These are phyloP conservation scores for Phyllostachys edulis DNA, from an alignment of 176 grass and related monocot species.

Conservation along the genomic window DNA sequence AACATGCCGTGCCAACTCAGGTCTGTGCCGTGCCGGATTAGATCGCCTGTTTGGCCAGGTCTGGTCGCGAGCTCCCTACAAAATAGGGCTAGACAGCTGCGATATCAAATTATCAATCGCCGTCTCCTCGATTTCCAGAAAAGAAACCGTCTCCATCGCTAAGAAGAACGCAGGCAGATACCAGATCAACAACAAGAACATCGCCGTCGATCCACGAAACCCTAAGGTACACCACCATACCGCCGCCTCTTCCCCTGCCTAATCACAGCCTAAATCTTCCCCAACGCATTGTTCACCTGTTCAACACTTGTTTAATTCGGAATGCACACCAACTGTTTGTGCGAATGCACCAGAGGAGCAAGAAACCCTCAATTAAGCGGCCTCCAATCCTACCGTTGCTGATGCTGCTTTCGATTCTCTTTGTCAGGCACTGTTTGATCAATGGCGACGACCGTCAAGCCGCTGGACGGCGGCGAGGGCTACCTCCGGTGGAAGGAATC, in stretches of 20 bases:
- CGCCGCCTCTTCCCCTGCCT: neutral
- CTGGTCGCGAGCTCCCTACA: no score
- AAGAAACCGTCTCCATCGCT: neutral
- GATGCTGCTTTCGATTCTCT: neutral
- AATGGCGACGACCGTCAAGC: neutral
- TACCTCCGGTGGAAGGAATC: slow-evolving; percentile 50
- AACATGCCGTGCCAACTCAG: no score
- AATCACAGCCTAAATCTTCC: neutral
- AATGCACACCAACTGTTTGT: neutral
- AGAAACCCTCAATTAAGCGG: neutral
- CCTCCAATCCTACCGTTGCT: neutral
- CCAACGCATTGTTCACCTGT: no score
- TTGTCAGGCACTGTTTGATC: neutral
- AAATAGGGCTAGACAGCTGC: no score
- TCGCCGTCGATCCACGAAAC: neutral
- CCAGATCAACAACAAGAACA: neutral
- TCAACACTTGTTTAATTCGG: no score
- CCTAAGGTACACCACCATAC: neutral
- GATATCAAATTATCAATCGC: no score
- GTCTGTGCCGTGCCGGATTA: no score
- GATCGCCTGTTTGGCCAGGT: no score
- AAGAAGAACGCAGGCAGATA: neutral
- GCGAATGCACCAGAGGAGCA: neutral
- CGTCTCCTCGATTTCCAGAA: no score
- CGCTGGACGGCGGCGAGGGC: slow-evolving; percentile 18